Base-by-base conservation (phyloP, 805 yeast species). In the Yarrowia sp. region DNA sequence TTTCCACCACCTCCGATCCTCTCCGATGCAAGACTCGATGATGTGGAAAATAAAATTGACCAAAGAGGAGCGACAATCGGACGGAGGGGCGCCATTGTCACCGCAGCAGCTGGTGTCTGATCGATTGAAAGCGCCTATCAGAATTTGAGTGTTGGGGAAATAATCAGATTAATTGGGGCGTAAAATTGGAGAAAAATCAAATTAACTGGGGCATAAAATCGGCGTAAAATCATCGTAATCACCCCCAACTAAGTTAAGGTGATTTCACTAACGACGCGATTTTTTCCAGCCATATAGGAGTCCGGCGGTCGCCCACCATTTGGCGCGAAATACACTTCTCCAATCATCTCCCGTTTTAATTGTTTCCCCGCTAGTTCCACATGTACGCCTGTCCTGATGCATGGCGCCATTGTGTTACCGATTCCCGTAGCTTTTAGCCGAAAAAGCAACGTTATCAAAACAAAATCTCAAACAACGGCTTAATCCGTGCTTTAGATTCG, bases 381-480 rank as follows among this genome's bases (percentile, higher is more conserved):
- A 52, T 35, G 56, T 35, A 36, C 56, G 56, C 42, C 56, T 52
- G 59, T 38, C 45, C 14, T 22, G 35, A 53, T 53, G 45, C 59
- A 53, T 53, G 59, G 59, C 45, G 19, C 59, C 59, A 53, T 53
- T 53, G 59, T 53, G n/a, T 53, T 35, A 8, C 59, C 59, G 59
- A 53, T 53, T 40, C 59, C 59, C 59, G 45, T 38, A 38, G 45
- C 59, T 22, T 53, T 53, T 53, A 53, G 59, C 59, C 45, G 36
- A 53, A 53, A 53, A 53, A 53, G 59, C 59, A 53, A 53, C 59
- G 59, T 53, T 38, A 53, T 22, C 59, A 53, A 40, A 38, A 53
- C 36, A 38, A 53, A 53, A 53, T 53, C 59, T 53, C 59, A 53
- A 53, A 53, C 59, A 53, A 53, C 45, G 45, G 59, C 59, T 38